Evolutionary conservation across 2,329 filamentous ascomycete genomes (phyloP), one percentile per base, ranked within the genome.

Genomic region (Calcarisporium arbuscula): DNA sequence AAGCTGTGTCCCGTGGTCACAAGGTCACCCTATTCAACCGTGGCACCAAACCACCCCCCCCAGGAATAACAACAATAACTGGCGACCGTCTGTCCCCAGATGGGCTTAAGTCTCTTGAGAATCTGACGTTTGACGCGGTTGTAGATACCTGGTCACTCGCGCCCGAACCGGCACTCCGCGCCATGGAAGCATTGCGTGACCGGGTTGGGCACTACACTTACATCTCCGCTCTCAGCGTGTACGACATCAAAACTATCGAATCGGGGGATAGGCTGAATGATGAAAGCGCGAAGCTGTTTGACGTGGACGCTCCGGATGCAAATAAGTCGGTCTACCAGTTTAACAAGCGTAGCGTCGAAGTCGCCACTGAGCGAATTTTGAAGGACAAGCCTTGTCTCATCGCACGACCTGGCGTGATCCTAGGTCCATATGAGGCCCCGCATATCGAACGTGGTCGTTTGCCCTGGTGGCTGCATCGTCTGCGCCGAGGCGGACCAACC

Each of bases 21-120:
- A n/a, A n/a, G n/a, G n/a, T n/a, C n/a, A n/a, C 15, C 34, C 34
- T 42, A 11, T 40, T 47, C 17, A 48, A 45, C 25, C 39, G 44
- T 11, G 44, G 39, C 20, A 40, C 19, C 18, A 29, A 28, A 15
- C 19, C 40, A 4, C 28, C 44, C 11, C 36, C 38, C 3, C 22
- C 26, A 4, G 45, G 45, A 6, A 35, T 35, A 3, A 39, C 23
- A 23, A 18, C 32, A 23, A 12, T 46, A 10, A 29, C 38, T 23
- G 45, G 44, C 28, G 45, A 48, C 18, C 42, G 45, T 22, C 35
- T 42, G n/a, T n/a, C n/a, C n/a, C n/a, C 18, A 8, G 20, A 35
- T 10, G 39, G 30, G 4, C 36, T 38, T 26, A 19, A 26, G 12
- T 35, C 29, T 14, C 35, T 46, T 5, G 32, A 41, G 4, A 36